Evolutionary conservation across 1,284 basidiomycete species (phyloP).

Genomic region (Ceratorhiza oryzae-sativae): DNA sequence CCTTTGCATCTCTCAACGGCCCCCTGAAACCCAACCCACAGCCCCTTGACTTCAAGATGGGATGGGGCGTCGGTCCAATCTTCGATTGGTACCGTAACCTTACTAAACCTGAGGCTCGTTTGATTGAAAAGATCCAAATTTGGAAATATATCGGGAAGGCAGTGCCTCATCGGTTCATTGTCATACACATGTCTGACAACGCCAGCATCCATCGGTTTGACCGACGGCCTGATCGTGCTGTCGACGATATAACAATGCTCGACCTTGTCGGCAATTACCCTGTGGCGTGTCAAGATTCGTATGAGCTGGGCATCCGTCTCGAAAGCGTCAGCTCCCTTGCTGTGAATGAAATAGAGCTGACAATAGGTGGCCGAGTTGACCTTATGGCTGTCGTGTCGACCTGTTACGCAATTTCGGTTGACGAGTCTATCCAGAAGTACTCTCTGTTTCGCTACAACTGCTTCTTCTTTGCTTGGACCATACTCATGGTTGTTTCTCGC

Average conservation of each 20-base stretch:
- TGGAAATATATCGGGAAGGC: not conserved
- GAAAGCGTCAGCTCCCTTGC: not conserved
- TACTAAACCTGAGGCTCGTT: not conserved
- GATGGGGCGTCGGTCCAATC: not conserved
- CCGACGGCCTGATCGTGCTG: not conserved
- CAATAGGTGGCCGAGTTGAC: not conserved
- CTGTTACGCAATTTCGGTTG: not conserved
- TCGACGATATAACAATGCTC: no score
- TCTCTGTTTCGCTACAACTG: constrained; percentile 12
- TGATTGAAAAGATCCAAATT: not conserved
- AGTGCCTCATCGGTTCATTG: constrained; percentile 12
- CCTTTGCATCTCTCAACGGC: not conserved
- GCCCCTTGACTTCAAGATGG: not conserved
- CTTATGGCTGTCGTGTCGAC: not conserved
- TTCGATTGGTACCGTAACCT: not conserved
- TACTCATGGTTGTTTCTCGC: not conserved
- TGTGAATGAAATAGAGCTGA: not conserved
- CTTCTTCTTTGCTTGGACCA: constrained; percentile 29
- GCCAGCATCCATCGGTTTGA: not conserved
- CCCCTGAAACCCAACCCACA: not conserved
- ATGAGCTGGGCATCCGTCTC: not conserved
- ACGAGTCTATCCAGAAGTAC: not conserved
- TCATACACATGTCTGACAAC: not conserved
- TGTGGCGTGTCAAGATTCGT: not conserved
- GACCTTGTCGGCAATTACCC: not conserved